phyloP scores from a whole-genome alignment of 1,139 yeast species.

The Geotrichum fermentans region DNA sequence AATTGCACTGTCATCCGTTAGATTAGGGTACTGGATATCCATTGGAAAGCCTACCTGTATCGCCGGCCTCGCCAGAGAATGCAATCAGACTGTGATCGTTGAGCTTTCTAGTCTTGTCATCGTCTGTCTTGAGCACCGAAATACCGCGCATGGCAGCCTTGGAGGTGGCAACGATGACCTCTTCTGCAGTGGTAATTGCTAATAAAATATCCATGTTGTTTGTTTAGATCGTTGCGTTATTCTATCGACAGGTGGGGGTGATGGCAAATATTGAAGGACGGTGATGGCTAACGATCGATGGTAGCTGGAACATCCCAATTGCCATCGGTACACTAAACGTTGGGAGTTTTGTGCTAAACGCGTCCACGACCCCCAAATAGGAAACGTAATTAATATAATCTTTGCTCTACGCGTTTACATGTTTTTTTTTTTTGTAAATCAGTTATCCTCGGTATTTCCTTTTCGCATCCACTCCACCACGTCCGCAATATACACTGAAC shows the following conservation, averaged over 20 bases:
- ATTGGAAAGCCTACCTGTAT: slow-evolving; percentile 49
- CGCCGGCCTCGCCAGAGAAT: slow-evolving; percentile 94
- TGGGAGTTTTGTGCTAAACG: slow-evolving; percentile 5
- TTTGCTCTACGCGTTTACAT: too few relatives aligned
- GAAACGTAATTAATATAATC: slow-evolving; percentile 6
- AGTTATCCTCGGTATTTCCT: not conserved
- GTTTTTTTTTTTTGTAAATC: not conserved
- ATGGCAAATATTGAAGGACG: not conserved
- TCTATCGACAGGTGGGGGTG: not conserved
- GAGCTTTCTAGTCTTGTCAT: slow-evolving; percentile 79
- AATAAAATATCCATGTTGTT: slow-evolving; percentile 75
- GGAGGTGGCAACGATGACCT: slow-evolving; percentile 84
- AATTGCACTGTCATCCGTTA: slow-evolving; percentile 73
- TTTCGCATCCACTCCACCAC: not conserved
- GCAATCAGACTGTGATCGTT: slow-evolving; percentile 80
- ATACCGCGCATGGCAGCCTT: slow-evolving; percentile 94
- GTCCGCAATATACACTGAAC: too few relatives aligned
- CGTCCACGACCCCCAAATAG: slow-evolving; percentile 4
- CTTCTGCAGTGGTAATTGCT: slow-evolving; percentile 77
- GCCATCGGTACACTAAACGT: slow-evolving; percentile 13
- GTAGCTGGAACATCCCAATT: slow-evolving; percentile 13
- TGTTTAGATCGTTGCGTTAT: slow-evolving; percentile 7
- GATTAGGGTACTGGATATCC: too few relatives aligned
- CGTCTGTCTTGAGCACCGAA: slow-evolving; percentile 76
- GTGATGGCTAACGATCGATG: slow-evolving; percentile 3